Conservation (phyloP, 768 basidiomycete species). For the Cystofilobasidium capitatum region DNA sequence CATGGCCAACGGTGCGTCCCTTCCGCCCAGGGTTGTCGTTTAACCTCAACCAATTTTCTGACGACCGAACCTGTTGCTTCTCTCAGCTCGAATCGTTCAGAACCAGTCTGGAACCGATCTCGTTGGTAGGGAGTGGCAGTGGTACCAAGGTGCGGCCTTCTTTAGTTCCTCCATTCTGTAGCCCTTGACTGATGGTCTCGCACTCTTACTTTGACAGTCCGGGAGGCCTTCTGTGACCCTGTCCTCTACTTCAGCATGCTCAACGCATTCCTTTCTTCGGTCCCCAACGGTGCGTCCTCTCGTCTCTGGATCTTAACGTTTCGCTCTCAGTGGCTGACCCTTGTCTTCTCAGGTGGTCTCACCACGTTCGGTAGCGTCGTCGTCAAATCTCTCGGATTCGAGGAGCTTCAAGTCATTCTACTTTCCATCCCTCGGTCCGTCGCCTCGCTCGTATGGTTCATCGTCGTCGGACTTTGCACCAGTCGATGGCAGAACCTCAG, state of each 20-base stretch:
- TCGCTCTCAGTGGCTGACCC: too few species aligned
- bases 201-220: too few species aligned
- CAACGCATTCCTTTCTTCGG: slow-evolving; percentile 12
- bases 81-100: slow-evolving; percentile 16
- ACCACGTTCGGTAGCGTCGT: slow-evolving; percentile 27
- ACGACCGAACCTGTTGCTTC: not conserved
- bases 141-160: slow-evolving; percentile 25
- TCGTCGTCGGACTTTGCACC: not conserved
- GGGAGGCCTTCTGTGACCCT: slow-evolving; percentile 29
- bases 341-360: slow-evolving; percentile 20
- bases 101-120: slow-evolving; percentile 29
- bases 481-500: not conserved
- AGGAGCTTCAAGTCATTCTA: slow-evolving; percentile 9
- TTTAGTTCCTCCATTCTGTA: not conserved
- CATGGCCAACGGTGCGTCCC: slow-evolving; percentile 27
- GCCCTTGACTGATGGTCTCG: not conserved
- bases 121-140: slow-evolving; percentile 27
- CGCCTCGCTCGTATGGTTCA: not conserved
- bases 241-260: slow-evolving; percentile 26
- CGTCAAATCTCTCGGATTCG: slow-evolving; percentile 11
- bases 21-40: not conserved
- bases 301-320: too few species aligned
- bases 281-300: too few species aligned
- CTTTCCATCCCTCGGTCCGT: slow-evolving; percentile 7
- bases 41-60: not conserved